Conservation (phyloP, 179 eudicot genomes). For the Beta corolliflora region DNA sequence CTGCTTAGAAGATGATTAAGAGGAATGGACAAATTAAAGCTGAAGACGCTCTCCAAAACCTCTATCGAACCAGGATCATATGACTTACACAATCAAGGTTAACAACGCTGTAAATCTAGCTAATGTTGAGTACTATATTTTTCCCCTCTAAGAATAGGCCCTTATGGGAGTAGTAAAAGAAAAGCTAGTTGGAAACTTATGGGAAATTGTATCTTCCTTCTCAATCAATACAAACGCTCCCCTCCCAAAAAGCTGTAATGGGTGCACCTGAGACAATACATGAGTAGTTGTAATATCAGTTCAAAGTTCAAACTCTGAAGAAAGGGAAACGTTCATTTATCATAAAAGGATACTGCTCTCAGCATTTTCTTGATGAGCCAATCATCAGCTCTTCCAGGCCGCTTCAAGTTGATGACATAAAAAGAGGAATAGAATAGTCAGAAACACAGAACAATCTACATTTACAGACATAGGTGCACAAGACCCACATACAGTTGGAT, state of each 20-base stretch:
- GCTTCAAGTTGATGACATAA: conserved; percentile 43
- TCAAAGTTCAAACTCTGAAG: background rate
- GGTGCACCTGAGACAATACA: background rate
- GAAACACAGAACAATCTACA: background rate
- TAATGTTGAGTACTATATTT: no score
- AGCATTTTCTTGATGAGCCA: conserved; percentile 79
- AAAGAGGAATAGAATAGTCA: background rate
- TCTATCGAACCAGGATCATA: conserved; percentile 74
- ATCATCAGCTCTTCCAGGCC: conserved; percentile 72
- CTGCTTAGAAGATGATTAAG: conserved; percentile 75
- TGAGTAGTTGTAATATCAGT: no score
- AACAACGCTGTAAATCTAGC: conserved; percentile 11
- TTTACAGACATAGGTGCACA: conserved; percentile 10
- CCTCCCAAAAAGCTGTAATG: background rate
- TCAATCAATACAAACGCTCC: background rate
- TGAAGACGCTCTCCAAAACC: conserved; percentile 85
- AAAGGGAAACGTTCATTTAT: background rate
- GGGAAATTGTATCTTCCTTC: background rate
- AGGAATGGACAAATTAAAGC: conserved; percentile 83
- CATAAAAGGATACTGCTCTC: conserved; percentile 82
- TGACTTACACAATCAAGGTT: conserved; percentile 65
- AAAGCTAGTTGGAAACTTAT: background rate
- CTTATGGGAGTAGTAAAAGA: background rate
- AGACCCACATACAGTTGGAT: conserved; percentile 65
- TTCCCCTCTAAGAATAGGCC: background rate